Evolutionary conservation across 163 green algal species (phyloP).

Genomic region (Scenedesmus sp.): DNA sequence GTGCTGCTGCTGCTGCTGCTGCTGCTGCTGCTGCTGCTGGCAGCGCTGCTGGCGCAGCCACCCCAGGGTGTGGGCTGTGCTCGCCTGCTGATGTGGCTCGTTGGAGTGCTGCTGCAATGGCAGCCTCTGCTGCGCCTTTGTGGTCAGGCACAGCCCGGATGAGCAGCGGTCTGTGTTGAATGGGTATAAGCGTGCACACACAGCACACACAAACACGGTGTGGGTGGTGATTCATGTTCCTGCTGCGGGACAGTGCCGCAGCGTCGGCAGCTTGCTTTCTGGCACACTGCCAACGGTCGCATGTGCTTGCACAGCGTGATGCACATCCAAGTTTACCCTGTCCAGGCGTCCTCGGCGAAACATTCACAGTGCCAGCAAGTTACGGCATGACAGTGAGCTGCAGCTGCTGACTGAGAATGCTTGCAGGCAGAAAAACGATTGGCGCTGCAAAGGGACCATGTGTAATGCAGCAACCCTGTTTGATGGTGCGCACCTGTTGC

Average conservation of each 20-base stretch:
- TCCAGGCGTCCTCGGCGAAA: no score
- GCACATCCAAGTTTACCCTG: no score
- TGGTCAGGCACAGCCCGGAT: not conserved
- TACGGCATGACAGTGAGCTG: not conserved
- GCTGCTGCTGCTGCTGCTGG: not conserved
- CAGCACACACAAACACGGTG: not conserved
- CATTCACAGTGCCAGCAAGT: not conserved
- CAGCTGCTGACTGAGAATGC: not conserved
- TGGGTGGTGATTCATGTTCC: not conserved
- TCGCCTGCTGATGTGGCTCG: not conserved
- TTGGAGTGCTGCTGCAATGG: not conserved
- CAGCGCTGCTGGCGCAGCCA: not conserved
- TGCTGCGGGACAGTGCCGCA: no score
- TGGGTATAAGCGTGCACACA: no score
- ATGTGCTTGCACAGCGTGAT: no score
- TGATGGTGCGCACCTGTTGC: not conserved
- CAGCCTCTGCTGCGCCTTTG: constrained; percentile 4
- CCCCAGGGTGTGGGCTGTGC: not conserved
- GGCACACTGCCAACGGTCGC: no score
- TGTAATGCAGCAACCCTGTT: no score
- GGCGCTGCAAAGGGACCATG: not conserved
- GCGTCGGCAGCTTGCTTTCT: no score
- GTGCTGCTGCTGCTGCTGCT: not conserved
- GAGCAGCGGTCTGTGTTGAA: not conserved
- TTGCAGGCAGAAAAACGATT: not conserved